Evolutionary conservation across 2,329 filamentous ascomycete genomes (phyloP).

Genomic region (Triangularia verruculosa): DNA sequence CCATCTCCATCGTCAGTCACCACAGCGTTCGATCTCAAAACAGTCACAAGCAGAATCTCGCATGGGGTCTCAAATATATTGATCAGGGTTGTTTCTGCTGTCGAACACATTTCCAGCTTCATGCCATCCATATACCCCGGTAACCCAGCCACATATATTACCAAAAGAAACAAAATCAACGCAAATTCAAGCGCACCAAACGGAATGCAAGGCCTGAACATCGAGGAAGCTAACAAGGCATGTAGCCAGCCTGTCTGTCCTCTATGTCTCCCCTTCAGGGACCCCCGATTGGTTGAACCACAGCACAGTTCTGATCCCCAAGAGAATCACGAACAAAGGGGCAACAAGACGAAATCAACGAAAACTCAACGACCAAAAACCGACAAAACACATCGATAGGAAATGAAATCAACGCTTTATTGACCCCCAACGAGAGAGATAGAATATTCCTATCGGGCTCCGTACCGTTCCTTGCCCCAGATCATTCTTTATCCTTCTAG

Average conservation of each 20-base stretch:
- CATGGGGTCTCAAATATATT: not conserved
- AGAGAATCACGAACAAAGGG: not conserved
- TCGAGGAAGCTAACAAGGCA: not conserved
- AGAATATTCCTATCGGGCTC: not conserved
- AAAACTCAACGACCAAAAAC: not conserved
- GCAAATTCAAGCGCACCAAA: not conserved
- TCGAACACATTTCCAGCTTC: not conserved
- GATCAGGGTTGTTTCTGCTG: not conserved
- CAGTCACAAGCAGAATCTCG: not conserved
- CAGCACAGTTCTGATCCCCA: not conserved
- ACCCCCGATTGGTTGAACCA: not conserved
- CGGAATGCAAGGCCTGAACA: not conserved
- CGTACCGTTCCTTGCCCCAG: not conserved
- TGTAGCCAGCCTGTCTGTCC: not conserved
- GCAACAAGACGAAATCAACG: not conserved
- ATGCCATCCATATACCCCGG: not conserved
- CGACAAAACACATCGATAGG: not conserved
- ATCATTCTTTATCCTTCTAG: not conserved
- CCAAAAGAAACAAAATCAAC: not conserved
- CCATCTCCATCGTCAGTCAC: not conserved
- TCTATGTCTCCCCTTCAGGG: not conserved
- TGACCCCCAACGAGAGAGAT: not conserved
- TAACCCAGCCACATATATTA: not conserved
- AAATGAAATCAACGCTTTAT: not conserved
- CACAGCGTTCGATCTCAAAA: not conserved